Evolutionary conservation across 2,329 filamentous ascomycete genomes (phyloP).

Genomic region (Curvularia verruculosa): DNA sequence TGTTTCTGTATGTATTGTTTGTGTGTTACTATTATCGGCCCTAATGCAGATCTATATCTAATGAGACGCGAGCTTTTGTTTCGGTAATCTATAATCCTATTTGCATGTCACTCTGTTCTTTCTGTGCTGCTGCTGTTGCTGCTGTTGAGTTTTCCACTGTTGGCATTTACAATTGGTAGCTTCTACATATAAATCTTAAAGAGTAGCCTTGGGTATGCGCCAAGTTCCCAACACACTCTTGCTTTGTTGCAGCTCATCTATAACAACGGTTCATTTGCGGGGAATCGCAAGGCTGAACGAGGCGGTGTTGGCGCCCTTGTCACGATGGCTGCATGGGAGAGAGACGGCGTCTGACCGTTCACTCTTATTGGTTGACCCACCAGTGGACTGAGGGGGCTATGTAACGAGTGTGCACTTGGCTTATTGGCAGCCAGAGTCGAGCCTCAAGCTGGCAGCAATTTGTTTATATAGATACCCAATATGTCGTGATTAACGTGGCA

Average conservation of each 20-base stretch:
- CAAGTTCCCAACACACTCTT: neutral
- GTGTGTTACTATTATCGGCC: neutral
- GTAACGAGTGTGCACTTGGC: neutral
- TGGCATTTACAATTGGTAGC: too few species aligned
- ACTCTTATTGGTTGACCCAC: neutral
- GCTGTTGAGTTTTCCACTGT: too few species aligned
- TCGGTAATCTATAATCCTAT: neutral
- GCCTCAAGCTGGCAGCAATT: neutral
- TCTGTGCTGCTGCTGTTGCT: neutral
- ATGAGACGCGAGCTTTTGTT: neutral
- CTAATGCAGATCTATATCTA: neutral
- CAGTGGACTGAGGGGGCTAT: neutral
- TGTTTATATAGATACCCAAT: neutral
- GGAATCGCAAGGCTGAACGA: neutral
- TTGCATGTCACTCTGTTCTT: neutral
- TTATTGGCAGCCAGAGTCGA: constrained; percentile 3
- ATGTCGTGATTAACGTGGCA: neutral
- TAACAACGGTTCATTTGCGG: neutral
- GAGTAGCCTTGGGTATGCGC: neutral
- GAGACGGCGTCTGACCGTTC: neutral
- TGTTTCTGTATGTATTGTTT: neutral
- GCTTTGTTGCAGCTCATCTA: neutral
- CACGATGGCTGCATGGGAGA: neutral
- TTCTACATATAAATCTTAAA: neutral
- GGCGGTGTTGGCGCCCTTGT: neutral